These are phyloP conservation scores for Closterium sp. DNA, from an alignment of 139 green algal species.

Conservation along the genomic window DNA sequence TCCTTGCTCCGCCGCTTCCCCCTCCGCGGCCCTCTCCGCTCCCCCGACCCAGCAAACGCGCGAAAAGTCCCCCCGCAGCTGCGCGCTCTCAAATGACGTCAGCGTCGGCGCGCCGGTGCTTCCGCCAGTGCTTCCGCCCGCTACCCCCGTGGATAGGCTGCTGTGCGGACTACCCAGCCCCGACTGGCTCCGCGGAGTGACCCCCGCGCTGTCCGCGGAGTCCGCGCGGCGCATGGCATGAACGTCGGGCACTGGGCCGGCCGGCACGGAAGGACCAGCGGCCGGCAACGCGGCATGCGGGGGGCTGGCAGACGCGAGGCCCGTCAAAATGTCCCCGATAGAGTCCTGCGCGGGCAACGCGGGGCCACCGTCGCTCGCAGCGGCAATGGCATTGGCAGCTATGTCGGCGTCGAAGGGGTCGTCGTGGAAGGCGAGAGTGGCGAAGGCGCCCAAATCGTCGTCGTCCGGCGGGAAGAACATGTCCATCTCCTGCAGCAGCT, in stretches of 20 bases:
- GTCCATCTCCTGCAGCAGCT: conserved; percentile 5
- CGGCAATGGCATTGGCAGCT: neutral
- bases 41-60: neutral
- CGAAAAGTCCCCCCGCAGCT: neutral
- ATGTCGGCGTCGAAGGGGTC: neutral
- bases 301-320: neutral
- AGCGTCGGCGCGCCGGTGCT: neutral
- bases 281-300: neutral
- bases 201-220: neutral
- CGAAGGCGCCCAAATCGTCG: neutral
- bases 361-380: neutral
- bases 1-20: neutral
- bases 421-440: neutral
- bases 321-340: neutral
- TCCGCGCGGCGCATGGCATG: neutral
- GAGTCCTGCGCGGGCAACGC: neutral
- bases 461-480: neutral
- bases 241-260: neutral
- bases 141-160: neutral
- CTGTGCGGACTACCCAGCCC: neutral
- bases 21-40: neutral
- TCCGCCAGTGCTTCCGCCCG: neutral
- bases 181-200: neutral
- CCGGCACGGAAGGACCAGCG: neutral
- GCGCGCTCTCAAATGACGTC: neutral